Conservation (phyloP, 179 eudicot species). For the Patellifolia procumbens region DNA sequence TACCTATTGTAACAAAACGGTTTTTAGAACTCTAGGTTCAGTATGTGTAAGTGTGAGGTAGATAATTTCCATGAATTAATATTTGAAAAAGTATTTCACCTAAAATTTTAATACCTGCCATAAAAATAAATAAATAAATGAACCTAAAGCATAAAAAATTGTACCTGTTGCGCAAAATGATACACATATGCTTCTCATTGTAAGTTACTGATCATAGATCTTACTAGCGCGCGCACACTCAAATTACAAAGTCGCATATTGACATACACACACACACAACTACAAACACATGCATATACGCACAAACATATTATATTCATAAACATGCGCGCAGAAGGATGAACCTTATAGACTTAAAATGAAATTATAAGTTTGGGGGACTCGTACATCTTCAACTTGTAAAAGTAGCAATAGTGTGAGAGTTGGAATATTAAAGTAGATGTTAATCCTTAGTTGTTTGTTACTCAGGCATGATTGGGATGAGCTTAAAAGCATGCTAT, state of each 20-base stretch:
- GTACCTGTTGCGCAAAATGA: no score
- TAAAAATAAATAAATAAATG: no score
- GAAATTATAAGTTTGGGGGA: not conserved
- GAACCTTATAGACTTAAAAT: not conserved
- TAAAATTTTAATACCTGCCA: no score
- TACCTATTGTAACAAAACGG: not conserved
- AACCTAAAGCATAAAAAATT: no score
- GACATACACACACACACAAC: not conserved
- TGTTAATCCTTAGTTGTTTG: slow-evolving; percentile 6
- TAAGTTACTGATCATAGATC: not conserved
- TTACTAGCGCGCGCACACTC: not conserved
- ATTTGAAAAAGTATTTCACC: no score
- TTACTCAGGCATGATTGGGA: slow-evolving; percentile 67
- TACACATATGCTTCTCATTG: no score
- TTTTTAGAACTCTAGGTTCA: no score
- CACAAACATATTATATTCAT: not conserved
- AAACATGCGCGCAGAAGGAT: not conserved
- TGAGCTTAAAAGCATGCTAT: slow-evolving; percentile 60
- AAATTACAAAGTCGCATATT: not conserved
- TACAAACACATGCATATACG: not conserved
- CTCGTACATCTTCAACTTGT: not conserved
- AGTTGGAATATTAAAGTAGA: not conserved
- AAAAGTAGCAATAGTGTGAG: not conserved
- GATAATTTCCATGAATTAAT: no score
- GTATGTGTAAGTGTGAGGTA: no score